Evolutionary conservation across 2,329 filamentous ascomycete species (phyloP), one percentile per base, ranked within the genome.

Genomic region (Neopestalotiopsis sp.): DNA sequence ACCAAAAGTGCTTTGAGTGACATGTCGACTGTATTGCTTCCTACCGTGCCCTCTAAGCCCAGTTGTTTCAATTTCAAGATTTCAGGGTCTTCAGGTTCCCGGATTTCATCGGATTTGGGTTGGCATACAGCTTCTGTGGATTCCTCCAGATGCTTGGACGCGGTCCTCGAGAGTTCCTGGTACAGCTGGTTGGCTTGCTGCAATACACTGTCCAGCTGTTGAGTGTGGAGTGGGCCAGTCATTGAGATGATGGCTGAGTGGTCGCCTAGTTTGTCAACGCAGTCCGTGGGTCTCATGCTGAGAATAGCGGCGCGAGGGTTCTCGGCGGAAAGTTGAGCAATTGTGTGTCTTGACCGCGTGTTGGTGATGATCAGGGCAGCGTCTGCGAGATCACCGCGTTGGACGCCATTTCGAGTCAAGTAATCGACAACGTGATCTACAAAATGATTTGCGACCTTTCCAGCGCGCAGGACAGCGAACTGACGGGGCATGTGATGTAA

Each of bases 1-100:
- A 69, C 67, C 42, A 69, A 57, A 32, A 69, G 63, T 17, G 67
- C 67, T 38, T 58, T 61, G 12, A 63, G 64, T 13, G 9, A 12
- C 28, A 13, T 58, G 38, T n/a, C 17, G 24, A 24, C 9, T 20
- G 20, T 20, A 28, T 28, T n/a, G 28, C 12, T 57, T 66, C 42
- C 20, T 7, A 34, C 14, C 13, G 7, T 24, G 17, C 32, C 49
- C 30, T 38, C 45, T 7, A 66, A 34, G 24, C 24, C 17, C 5
- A 58, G 38, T 12, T 58, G 38, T 62, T 30, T 30, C 34, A 42
- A 3, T 7, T 34, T 62, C 32, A 62, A 6, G 3, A 62, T 20
- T 12, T 34, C 28, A 7, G 59, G 59, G 3, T 14, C 32, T 34
- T 34, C 28, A 5, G 59, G 30, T 20, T 34, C 24, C 13, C 17